Evolutionary conservation across 2,329 filamentous ascomycete species (phyloP).

Genomic region (Aciculosporium take): DNA sequence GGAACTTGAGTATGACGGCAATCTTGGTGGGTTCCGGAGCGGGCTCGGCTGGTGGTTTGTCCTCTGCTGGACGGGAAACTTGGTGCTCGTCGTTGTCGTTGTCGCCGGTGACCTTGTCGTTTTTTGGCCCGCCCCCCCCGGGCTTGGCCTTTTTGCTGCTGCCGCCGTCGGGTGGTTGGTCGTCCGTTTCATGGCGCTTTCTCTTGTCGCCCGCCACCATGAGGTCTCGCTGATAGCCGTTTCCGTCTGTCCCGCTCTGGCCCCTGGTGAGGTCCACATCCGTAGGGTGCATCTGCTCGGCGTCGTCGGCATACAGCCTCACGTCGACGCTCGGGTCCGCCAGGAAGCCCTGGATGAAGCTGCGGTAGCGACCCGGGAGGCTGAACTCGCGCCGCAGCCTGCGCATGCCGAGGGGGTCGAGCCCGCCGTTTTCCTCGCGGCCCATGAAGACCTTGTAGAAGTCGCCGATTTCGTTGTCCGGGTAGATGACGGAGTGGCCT

Average conservation of each 20-base stretch:
- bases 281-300: slow-evolving; percentile 78
- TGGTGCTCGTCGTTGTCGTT: background rate
- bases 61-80: slow-evolving; percentile 7
- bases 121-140: background rate
- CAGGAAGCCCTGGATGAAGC: slow-evolving; percentile 60
- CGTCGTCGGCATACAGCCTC: slow-evolving; percentile 51
- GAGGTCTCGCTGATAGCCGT: too few species aligned
- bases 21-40: slow-evolving; percentile 26
- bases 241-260: too few species aligned
- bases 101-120: background rate
- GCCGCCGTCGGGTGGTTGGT: slow-evolving; percentile 5
- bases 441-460: slow-evolving; percentile 84
- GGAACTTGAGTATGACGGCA: slow-evolving; percentile 58
- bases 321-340: slow-evolving; percentile 53
- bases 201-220: slow-evolving; percentile 9
- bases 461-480: slow-evolving; percentile 64
- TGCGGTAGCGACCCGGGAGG: slow-evolving; percentile 77
- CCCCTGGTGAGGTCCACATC: slow-evolving; percentile 58
- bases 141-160: slow-evolving; percentile 4
- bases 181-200: slow-evolving; percentile 7
- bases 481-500: slow-evolving; percentile 80
- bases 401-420: slow-evolving; percentile 80
- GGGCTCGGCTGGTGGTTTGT: slow-evolving; percentile 12
- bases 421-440: slow-evolving; percentile 56
- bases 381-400: slow-evolving; percentile 76